A percentile compares a stretch with the other conserved stretches of the same genome.
Evolutionary conservation across 179 eudicot species (phyloP).

Genomic region (Actinidia arguta): DNA sequence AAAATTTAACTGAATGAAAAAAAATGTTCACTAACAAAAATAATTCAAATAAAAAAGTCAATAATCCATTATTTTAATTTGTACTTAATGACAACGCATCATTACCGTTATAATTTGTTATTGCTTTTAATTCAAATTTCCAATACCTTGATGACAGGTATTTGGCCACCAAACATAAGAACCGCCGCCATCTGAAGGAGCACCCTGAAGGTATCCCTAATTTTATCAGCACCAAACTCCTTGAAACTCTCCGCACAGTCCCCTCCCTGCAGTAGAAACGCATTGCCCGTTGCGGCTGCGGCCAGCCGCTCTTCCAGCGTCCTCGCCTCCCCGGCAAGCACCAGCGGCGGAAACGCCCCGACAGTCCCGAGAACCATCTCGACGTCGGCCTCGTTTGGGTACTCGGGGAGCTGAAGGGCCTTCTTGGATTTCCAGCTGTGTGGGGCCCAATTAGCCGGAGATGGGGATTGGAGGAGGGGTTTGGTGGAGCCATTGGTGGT

Average conservation of each 20-base stretch:
- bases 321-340: conserved; percentile 25
- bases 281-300: conserved; percentile 19
- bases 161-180: conserved; percentile 24
- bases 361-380: conserved; percentile 5
- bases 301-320: conserved; percentile 15
- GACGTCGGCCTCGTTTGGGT: conserved; percentile 5
- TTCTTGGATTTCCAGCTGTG: conserved; percentile 22
- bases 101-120: too few relatives aligned
- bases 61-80: too few relatives aligned
- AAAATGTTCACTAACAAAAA: too few relatives aligned
- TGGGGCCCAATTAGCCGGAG: not conserved
- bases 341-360: conserved; percentile 17
- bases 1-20: too few relatives aligned
- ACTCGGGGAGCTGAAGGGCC: conserved; percentile 21
- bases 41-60: too few relatives aligned
- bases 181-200: conserved; percentile 26
- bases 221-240: conserved; percentile 20
- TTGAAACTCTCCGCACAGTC: conserved; percentile 28
- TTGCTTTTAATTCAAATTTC: too few relatives aligned
- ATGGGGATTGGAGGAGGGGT: conserved; percentile 11
- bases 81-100: too few relatives aligned
- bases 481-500: conserved; percentile 3
- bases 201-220: conserved; percentile 21
- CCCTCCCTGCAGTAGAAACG: conserved; percentile 23
- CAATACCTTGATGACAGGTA: conserved; percentile 22